Evolutionary conservation across 768 basidiomycete genomes (phyloP).

Genomic region (Termitomyces bulborhizus): DNA sequence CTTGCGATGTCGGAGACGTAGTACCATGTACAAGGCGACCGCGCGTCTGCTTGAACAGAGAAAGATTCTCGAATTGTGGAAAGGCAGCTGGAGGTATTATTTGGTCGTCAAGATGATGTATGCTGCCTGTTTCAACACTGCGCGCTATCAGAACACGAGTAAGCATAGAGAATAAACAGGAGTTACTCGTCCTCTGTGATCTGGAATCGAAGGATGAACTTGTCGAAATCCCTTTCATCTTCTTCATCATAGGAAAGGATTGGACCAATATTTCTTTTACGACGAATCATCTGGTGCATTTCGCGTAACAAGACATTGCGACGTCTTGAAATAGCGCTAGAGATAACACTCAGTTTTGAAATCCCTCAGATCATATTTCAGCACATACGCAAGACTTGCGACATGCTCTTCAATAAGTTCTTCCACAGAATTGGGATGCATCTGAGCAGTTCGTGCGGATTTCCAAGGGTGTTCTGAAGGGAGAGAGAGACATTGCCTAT

Average conservation of each 20-base stretch:
- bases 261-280: conserved; percentile 39
- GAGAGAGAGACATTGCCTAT: conserved; percentile 7
- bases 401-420: conserved; percentile 38
- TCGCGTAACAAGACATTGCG: conserved; percentile 68
- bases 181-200: conserved; percentile 42
- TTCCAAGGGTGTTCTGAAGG: background rate
- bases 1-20: background rate
- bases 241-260: conserved; percentile 32
- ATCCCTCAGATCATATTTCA: background rate
- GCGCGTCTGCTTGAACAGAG: background rate
- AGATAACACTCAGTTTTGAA: conserved; percentile 5
- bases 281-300: conserved; percentile 62
- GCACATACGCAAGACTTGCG: conserved; percentile 35
- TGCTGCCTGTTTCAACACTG: conserved; percentile 36
- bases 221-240: conserved; percentile 36
- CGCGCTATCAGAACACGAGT: conserved; percentile 6
- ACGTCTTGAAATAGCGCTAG: conserved; percentile 55
- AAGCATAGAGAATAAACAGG: conserved; percentile 2
- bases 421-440: conserved; percentile 20
- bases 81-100: conserved; percentile 15
- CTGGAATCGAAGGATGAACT: conserved; percentile 54
- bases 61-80: background rate
- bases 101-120: conserved; percentile 28
- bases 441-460: background rate
- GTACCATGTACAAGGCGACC: background rate